Evolutionary conservation across 192 early-diverging fungal species (phyloP).

Genomic region (Linnemannia schmuckeri): DNA sequence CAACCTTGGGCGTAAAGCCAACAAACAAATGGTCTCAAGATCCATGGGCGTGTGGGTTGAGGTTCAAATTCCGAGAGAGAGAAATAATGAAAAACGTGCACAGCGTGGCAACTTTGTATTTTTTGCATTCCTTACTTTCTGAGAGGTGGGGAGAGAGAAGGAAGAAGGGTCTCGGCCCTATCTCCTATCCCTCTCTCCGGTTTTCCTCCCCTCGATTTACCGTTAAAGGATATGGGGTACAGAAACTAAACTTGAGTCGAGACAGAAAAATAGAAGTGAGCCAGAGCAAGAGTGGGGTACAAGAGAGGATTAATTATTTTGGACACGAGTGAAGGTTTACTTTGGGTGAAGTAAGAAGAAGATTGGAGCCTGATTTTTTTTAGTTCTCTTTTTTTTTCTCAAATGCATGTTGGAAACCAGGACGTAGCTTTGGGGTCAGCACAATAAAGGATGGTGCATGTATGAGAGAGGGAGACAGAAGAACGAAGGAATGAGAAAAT

Average conservation of each 20-base stretch:
- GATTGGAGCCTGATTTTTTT: too few relatives aligned
- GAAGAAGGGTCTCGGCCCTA: not conserved
- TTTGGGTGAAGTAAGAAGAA: too few relatives aligned
- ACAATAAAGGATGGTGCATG: too few relatives aligned
- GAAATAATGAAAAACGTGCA: not conserved
- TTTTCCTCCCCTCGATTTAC: not conserved
- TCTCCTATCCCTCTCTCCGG: too few relatives aligned
- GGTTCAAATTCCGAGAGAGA: not conserved
- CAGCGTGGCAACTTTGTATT: not conserved
- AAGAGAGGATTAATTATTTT: not conserved
- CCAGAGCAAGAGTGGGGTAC: not conserved
- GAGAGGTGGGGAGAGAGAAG: not conserved
- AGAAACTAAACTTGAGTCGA: not conserved
- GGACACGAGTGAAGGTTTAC: not conserved
- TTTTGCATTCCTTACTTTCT: not conserved
- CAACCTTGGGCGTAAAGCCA: slow-evolving; percentile 6
- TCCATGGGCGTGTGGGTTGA: not conserved
- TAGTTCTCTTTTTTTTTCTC: too few relatives aligned
- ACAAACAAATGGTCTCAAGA: not conserved
- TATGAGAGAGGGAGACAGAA: not conserved
- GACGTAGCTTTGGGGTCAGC: too few relatives aligned
- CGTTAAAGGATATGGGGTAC: not conserved
- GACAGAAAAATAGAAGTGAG: not conserved
- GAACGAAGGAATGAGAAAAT: not conserved
- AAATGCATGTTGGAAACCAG: too few relatives aligned